These are phyloP conservation scores for Corymbia maculata DNA, from an alignment of 345 rosid genomes.

Conservation along the genomic window DNA sequence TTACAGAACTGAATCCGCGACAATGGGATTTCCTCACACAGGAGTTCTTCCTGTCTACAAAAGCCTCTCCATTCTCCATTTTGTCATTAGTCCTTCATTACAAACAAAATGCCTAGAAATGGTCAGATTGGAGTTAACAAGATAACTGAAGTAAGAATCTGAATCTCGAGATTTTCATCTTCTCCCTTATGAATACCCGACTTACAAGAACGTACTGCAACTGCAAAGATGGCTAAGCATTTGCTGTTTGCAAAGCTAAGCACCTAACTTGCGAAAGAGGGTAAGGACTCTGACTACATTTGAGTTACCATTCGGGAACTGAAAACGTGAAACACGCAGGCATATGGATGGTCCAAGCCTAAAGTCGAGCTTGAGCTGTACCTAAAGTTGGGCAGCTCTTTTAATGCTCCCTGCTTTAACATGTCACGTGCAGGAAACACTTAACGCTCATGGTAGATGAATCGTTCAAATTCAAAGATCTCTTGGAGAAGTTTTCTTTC, in stretches of 20 bases:
- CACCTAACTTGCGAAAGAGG: background rate
- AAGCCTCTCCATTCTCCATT: background rate
- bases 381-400: background rate
- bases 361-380: background rate
- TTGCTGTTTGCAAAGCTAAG: background rate
- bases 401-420: background rate
- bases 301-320: background rate
- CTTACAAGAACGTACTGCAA: background rate
- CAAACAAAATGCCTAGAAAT: background rate
- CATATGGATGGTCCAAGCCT: background rate
- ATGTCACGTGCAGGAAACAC: background rate
- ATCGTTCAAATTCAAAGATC: background rate
- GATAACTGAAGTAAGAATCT: background rate
- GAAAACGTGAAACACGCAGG: background rate
- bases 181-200: background rate
- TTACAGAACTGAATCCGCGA: background rate
- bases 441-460: background rate
- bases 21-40: background rate
- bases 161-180: background rate
- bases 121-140: background rate
- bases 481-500: background rate
- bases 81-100: background rate
- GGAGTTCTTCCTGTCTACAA: background rate
- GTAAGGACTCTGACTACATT: background rate
- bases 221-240: background rate